These are phyloP conservation scores for Ceratorhiza oryzae-sativae DNA, from an alignment of 1,284 basidiomycete species.

Conservation along the genomic window DNA sequence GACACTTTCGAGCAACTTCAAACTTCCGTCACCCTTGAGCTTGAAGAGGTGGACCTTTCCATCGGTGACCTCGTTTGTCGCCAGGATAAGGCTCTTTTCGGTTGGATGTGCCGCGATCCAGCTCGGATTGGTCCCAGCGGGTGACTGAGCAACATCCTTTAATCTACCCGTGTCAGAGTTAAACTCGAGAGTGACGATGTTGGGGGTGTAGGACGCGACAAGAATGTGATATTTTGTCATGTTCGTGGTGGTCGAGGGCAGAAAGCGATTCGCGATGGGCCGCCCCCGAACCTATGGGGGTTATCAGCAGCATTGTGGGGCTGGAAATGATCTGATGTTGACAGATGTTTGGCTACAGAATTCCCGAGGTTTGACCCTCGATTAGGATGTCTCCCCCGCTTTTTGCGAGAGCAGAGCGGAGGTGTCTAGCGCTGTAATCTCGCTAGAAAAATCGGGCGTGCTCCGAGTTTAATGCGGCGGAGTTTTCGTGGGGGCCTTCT, in stretches of 20 bases:
- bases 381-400: not conserved
- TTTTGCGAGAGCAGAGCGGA: not conserved
- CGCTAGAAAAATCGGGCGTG: not conserved
- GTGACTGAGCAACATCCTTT: slow-evolving; percentile 54
- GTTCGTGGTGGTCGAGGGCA: not conserved
- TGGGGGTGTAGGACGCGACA: slow-evolving; percentile 68
- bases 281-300: not conserved
- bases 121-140: slow-evolving; percentile 69
- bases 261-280: not conserved
- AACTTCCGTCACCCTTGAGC: slow-evolving; percentile 35
- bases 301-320: not conserved
- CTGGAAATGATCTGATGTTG: not conserved
- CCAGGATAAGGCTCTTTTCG: slow-evolving; percentile 61
- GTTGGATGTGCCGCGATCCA: slow-evolving; percentile 69
- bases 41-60: slow-evolving; percentile 65
- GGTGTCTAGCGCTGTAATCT: not conserved
- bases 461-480: slow-evolving; percentile 13
- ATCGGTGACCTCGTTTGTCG: slow-evolving; percentile 64
- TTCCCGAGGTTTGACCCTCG: slow-evolving; percentile 6
- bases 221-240: slow-evolving; percentile 59
- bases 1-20: slow-evolving; percentile 55
- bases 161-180: slow-evolving; percentile 53
- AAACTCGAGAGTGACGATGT: slow-evolving; percentile 61
- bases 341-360: slow-evolving; percentile 8
- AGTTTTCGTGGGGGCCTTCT: not conserved